Evolutionary conservation across 164 flowering plant genomes (phyloP).

Genomic region (Protea cynaroides): DNA sequence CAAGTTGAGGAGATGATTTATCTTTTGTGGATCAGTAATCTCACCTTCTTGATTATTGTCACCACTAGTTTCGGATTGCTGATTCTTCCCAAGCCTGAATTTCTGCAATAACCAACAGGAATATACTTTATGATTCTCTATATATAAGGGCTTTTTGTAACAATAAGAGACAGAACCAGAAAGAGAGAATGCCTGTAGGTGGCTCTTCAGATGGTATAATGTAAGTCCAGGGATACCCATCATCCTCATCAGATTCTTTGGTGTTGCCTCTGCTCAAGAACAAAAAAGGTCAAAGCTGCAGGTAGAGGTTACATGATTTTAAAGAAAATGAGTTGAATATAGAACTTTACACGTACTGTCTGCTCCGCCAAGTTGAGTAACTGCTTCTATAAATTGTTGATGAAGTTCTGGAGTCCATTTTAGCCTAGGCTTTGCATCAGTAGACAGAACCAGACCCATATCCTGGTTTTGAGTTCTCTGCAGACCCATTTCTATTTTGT

Average conservation of each 20-base stretch:
- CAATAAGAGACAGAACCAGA: constrained; percentile 1
- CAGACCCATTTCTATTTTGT: constrained; percentile 25
- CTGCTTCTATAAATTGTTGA: constrained; percentile 57
- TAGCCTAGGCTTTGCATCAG: constrained; percentile 83
- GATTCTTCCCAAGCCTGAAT: constrained; percentile 77
- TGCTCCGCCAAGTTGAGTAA: constrained; percentile 69
- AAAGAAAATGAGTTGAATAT: constrained; percentile 4
- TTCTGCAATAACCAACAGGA: constrained; percentile 49
- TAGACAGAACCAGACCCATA: constrained; percentile 60
- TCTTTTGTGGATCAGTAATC: constrained; percentile 4
- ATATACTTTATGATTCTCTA: not conserved
- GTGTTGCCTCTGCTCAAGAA: constrained; percentile 75
- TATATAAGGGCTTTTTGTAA: not conserved
- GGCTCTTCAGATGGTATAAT: constrained; percentile 87
- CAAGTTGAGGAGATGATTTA: not conserved
- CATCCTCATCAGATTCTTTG: constrained; percentile 77
- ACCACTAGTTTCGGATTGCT: constrained; percentile 37
- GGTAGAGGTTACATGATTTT: not conserved
- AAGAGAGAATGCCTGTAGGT: constrained; percentile 64
- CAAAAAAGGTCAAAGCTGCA: not conserved
- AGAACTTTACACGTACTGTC: constrained; percentile 40
- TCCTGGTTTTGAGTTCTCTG: constrained; percentile 40
- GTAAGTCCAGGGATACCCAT: constrained; percentile 90
- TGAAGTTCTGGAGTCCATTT: constrained; percentile 90
- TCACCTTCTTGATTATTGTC: constrained; percentile 52